Percentiles rank a stretch among this genome's conserved stretches.
These are phyloP conservation scores for Phytophthora citricola DNA, from an alignment of 352 stramenopile species.

Conservation along the genomic window DNA sequence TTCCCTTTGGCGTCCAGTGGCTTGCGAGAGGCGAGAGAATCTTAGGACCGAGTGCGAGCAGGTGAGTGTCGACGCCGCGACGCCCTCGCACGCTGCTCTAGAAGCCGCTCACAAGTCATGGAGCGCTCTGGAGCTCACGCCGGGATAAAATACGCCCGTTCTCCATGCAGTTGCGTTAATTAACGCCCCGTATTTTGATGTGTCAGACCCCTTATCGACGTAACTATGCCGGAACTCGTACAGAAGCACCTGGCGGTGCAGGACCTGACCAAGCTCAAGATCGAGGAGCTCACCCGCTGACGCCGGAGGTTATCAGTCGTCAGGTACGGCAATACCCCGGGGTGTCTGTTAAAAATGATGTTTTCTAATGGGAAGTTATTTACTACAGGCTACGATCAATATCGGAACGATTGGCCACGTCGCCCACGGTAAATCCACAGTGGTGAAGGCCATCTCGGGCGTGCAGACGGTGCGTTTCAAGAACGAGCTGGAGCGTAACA, in stretches of 20 bases:
- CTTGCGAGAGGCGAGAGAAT: slow-evolving; percentile 34
- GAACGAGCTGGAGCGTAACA: slow-evolving; percentile 99
- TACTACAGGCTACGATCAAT: slow-evolving; percentile 97
- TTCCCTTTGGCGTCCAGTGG: slow-evolving; percentile 42
- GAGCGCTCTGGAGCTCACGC: neutral
- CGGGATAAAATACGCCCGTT: neutral
- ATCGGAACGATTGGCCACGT: slow-evolving; percentile 99
- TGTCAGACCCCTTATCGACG: neutral
- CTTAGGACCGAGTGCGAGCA: slow-evolving; percentile 27
- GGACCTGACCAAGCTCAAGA: slow-evolving; percentile 96
- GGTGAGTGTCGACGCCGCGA: slow-evolving; percentile 22
- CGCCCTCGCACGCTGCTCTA: neutral
- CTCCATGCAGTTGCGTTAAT: too few relatives aligned
- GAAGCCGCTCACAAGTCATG: slow-evolving; percentile 11
- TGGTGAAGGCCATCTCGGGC: slow-evolving; percentile 99
- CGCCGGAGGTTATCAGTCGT: slow-evolving; percentile 97
- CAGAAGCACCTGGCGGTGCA: slow-evolving; percentile 91
- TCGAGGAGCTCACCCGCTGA: slow-evolving; percentile 97
- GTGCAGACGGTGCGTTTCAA: slow-evolving; percentile 99
- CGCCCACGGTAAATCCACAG: slow-evolving; percentile 99
- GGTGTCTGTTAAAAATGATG: neutral
- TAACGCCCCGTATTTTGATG: neutral
- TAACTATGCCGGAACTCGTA: slow-evolving; percentile 65
- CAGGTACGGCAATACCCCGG: slow-evolving; percentile 30
- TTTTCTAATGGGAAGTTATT: neutral